Conservation (phyloP, 1,284 basidiomycete genomes). For the Heterobasidion parviporum region DNA sequence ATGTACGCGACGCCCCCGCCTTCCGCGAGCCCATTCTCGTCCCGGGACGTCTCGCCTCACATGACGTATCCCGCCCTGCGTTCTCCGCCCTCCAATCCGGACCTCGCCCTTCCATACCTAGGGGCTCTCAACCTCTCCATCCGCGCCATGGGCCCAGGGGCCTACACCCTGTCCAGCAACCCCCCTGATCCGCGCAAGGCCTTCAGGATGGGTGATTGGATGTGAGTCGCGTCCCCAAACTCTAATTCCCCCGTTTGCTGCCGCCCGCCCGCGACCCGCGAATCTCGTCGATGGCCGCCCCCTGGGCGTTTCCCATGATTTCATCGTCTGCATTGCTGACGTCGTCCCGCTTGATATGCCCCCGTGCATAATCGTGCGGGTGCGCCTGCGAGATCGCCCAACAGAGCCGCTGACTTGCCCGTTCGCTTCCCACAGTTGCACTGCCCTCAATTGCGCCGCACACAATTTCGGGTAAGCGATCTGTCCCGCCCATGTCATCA, state of each 20-base stretch:
- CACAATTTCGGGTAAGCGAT: constrained; percentile 14
- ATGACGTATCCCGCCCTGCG: not conserved
- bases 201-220: constrained; percentile 73
- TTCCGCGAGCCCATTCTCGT: not conserved
- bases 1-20: not conserved
- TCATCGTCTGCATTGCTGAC: constrained; percentile 4
- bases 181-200: constrained; percentile 67
- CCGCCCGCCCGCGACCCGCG: too few relatives aligned
- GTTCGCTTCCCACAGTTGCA: constrained; percentile 6
- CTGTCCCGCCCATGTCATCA: not conserved
- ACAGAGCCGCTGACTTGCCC: constrained; percentile 2
- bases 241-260: not conserved
- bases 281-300: too few relatives aligned
- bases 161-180: constrained; percentile 58
- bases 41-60: not conserved
- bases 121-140: too few relatives aligned
- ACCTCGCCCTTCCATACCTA: constrained; percentile 16
- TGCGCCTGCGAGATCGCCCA: too few relatives aligned
- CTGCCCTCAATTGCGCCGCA: constrained; percentile 8
- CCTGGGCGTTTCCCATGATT: not conserved
- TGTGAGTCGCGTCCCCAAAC: constrained; percentile 39
- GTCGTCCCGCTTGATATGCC: too few relatives aligned
- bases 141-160: too few relatives aligned
- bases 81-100: not conserved
- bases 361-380: too few relatives aligned